Evolutionary conservation across 257 asterid genomes (phyloP).

Genomic region (Ajuga chamaepitys): DNA sequence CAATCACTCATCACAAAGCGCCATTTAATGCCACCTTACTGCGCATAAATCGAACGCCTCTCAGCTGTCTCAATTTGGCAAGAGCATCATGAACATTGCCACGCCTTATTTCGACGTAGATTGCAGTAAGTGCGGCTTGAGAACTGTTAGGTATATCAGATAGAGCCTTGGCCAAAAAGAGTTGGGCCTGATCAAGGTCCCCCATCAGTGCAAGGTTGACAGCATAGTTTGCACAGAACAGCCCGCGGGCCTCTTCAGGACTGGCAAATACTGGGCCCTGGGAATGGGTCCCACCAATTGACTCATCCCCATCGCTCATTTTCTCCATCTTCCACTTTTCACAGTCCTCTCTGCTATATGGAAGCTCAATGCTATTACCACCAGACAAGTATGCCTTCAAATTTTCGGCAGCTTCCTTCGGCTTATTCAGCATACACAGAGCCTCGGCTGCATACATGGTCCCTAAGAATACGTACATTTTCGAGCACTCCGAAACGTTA

Average conservation of each 20-base stretch:
- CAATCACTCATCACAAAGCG: constrained; percentile 27
- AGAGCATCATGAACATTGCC: constrained; percentile 56
- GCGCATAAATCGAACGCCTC: constrained; percentile 36
- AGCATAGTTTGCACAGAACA: constrained; percentile 55
- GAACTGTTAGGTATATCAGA: constrained; percentile 42
- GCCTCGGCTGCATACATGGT: constrained; percentile 76
- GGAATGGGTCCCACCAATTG: constrained; percentile 39
- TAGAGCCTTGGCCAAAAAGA: constrained; percentile 39
- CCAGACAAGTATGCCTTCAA: constrained; percentile 39
- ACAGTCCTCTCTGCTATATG: constrained; percentile 59
- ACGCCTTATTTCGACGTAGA: constrained; percentile 56
- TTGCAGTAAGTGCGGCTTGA: constrained; percentile 51
- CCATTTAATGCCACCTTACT: constrained; percentile 27
- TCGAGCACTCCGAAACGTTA: constrained; percentile 46
- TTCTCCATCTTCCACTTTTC: constrained; percentile 59
- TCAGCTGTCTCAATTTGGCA: constrained; percentile 47
- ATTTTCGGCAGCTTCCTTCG: constrained; percentile 68
- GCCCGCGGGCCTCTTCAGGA: constrained; percentile 83
- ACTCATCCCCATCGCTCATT: constrained; percentile 43
- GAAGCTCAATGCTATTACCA: constrained; percentile 39
- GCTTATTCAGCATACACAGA: constrained; percentile 59
- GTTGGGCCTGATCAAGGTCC: constrained; percentile 54
- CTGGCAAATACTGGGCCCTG: constrained; percentile 35
- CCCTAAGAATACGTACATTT: constrained; percentile 51
- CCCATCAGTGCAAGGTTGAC: constrained; percentile 49